phyloP scores from a whole-genome alignment of 2,329 filamentous ascomycete species.

The Apiospora phragmitis region DNA sequence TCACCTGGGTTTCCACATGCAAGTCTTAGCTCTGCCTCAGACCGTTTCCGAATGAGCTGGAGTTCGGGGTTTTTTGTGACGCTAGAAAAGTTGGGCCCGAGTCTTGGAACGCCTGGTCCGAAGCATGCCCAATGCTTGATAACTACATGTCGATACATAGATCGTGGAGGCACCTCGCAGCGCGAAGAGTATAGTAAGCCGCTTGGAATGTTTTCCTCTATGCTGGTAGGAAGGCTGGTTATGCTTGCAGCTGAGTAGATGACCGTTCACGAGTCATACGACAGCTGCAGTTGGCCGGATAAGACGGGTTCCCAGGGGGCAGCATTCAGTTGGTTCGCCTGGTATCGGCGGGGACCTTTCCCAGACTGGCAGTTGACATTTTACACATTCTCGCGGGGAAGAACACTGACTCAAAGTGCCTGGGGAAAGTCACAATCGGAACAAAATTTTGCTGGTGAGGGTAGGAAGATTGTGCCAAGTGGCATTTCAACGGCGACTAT shows the following conservation, averaged over 20 bases:
- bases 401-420: not conserved
- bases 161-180: not conserved
- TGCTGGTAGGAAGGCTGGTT: not conserved
- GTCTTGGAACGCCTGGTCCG: not conserved
- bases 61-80: not conserved
- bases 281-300: not conserved
- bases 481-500: not conserved
- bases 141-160: not conserved
- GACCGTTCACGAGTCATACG: not conserved
- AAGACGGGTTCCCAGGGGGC: not conserved
- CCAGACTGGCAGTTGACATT: not conserved
- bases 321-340: not conserved
- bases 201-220: not conserved
- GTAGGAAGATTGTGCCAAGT: not conserved
- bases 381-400: not conserved
- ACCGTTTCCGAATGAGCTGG: conserved; percentile 4
- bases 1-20: not conserved
- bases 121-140: not conserved
- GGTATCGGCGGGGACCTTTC: not conserved
- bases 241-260: not conserved
- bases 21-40: conserved; percentile 3
- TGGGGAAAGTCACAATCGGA: not conserved
- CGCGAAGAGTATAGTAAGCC: not conserved
- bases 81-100: not conserved
- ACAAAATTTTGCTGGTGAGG: not conserved